Evolutionary conservation across 306 rosid genomes (phyloP), one percentile per base, ranked within the genome.

Genomic region (Begonia fuchsioides): DNA sequence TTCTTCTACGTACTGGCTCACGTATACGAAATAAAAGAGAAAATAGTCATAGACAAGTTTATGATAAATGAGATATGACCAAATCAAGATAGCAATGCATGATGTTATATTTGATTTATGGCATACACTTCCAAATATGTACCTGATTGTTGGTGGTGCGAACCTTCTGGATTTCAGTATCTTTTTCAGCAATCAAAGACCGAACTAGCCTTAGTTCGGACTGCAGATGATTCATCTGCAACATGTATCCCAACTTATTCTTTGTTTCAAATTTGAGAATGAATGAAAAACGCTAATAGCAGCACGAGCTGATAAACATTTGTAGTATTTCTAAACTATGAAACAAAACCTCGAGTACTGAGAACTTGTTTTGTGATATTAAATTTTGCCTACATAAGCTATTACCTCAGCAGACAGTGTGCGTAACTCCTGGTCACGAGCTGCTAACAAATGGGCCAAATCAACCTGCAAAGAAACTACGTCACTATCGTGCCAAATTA

Each of bases 371-470:
- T 26, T 4, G 35, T 26, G 35, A 26, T 26, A 26, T 26, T 26
- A 3, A 26, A 26, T 26, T 26, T 26, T 26, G 35, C 52, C 38
- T 12, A 56, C 14, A 59, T 47, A 43, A 49, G 52, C 35, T 60
- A 60, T 51, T 79, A 92, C 96, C 96, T 92, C 98, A 8, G 98
- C 98, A 14, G 94, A 75, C 59, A 85, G 80, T 3, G 98, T 86
- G 61, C 98, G 72, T 50, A 92, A 65, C 71, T 92, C 98, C 68
- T 92, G 98, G 74, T 92, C 98, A 63, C 96, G 96, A 39, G 87
- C 94, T 44, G 98, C 96, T 60, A 92, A 70, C 54, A 92, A 64
- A 64, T 92, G 98, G 50, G 96, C 98, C 55, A 92, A 96, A 73
- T 92, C 98, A 80, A 92, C 98, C 98, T 92, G 87, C 20, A 75